Evolutionary conservation across 768 basidiomycete genomes (phyloP).

Genomic region (Mycena amicta): DNA sequence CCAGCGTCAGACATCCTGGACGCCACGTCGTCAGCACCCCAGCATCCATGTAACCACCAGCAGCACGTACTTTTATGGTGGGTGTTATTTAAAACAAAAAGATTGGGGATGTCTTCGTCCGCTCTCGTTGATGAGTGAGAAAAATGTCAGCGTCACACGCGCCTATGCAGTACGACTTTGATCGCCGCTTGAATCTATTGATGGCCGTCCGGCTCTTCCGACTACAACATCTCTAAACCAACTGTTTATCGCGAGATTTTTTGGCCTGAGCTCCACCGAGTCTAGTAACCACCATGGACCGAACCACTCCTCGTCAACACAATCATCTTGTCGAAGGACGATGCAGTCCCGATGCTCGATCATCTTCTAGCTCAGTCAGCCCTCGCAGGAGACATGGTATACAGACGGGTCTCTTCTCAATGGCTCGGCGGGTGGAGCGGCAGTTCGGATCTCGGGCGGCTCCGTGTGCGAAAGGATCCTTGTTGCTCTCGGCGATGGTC

Average conservation of each 20-base stretch:
- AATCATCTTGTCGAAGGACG: no score
- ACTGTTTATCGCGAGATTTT: no score
- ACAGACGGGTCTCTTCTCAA: conserved; percentile 1
- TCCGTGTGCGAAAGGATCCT: not conserved
- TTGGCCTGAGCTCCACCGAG: no score
- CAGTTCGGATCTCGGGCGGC: not conserved
- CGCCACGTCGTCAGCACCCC: no score
- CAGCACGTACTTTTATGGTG: conserved; percentile 42
- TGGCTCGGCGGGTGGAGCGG: not conserved
- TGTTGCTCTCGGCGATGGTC: not conserved
- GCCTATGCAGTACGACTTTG: not conserved
- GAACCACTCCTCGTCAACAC: no score
- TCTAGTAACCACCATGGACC: no score
- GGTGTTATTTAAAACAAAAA: conserved; percentile 31
- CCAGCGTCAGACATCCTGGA: conserved; percentile 97
- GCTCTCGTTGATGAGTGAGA: not conserved
- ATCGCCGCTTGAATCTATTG: not conserved
- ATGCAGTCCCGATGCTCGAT: no score
- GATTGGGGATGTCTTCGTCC: conserved; percentile 2
- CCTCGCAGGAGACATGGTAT: not conserved
- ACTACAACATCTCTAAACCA: no score
- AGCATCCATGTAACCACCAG: no score
- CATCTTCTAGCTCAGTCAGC: no score
- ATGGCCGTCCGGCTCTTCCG: no score
- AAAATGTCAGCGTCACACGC: not conserved